Base-by-base conservation (phyloP, 1,139 yeast genomes). In the Geotrichum aggregatum region DNA sequence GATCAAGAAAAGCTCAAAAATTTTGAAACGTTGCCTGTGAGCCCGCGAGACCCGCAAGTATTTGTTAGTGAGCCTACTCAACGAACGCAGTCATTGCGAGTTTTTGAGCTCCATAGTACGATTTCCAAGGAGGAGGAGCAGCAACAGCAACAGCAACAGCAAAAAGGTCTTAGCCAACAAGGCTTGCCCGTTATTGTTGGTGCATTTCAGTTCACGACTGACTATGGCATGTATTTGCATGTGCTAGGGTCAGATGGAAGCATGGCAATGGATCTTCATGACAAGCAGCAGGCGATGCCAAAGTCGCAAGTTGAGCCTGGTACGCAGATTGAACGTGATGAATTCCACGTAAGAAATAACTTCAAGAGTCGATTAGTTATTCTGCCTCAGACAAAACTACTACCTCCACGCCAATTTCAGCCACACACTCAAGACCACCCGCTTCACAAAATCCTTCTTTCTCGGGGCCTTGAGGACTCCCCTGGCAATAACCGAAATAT, bases 151-250 rank as follows among this genome's bases (percentile, higher is more conserved):
- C 34, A 26, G 7, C 14, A 18, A 26, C 34, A 8, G 16, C 14
- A 13, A n/a, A 33, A 14, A n/a, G 16, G n/a, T n/a, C n/a, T 21
- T 5, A 3, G 13, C 33, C 11, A 22, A 26, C 34, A 44, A 36
- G 8, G 7, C 2, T 11, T 10, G 22, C 41, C 41, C 3, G 13
- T 35, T 2, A n/a, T 47, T 2, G 34, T 51, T 40, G 54, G 50
- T 16, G 50, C 50, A 4, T 35, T 51, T 13, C 45, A 51, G 34
- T 51, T 35, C 24, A 30, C 50, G 7, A 28, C 22, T 16, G 54
- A 51, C 18, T 34, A 46, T 47, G 54, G 54, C 3, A 39, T 51
- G 10, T 51, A 47, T 21, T 31, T 45, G 14, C 54, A 51, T 36
- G 30, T 51, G 5, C 24, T 46, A 3, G 40, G 50, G 14, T 30